Evolutionary conservation across 2,329 filamentous ascomycete species (phyloP).

Genomic region (Alternaria incomplexa): DNA sequence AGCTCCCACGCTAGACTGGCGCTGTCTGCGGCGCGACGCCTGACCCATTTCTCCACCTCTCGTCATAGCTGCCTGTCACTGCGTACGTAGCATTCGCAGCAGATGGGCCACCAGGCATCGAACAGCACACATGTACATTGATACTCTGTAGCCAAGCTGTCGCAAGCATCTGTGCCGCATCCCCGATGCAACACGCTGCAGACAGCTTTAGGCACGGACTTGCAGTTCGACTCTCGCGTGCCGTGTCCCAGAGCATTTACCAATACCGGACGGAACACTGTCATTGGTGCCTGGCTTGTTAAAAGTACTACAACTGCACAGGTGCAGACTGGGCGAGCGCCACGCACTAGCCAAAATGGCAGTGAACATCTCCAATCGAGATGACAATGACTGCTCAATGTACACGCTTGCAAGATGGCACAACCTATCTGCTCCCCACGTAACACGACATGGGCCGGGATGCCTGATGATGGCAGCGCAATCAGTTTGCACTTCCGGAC

Average conservation of each 20-base stretch:
- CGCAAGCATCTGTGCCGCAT: slow-evolving; percentile 32
- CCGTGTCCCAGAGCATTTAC: slow-evolving; percentile 13
- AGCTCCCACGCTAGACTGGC: slow-evolving; percentile 34
- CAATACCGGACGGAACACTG: slow-evolving; percentile 15
- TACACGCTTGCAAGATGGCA: slow-evolving; percentile 10
- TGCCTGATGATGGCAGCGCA: slow-evolving; percentile 12
- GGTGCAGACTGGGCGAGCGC: slow-evolving; percentile 27
- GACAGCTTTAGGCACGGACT: slow-evolving; percentile 24
- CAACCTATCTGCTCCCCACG: slow-evolving; percentile 16
- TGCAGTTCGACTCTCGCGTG: slow-evolving; percentile 25
- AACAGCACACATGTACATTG: slow-evolving; percentile 14
- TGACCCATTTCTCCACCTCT: slow-evolving; percentile 28
- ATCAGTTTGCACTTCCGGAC: slow-evolving; percentile 20
- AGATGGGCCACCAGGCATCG: slow-evolving; percentile 6
- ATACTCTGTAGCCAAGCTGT: slow-evolving; percentile 16
- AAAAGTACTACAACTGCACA: slow-evolving; percentile 23
- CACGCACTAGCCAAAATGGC: slow-evolving; percentile 18
- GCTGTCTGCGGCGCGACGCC: slow-evolving; percentile 32
- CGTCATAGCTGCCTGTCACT: slow-evolving; percentile 29
- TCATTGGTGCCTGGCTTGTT: slow-evolving; percentile 34
- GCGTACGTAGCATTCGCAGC: slow-evolving; percentile 13
- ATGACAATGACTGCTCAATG: slow-evolving; percentile 14
- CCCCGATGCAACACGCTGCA: slow-evolving; percentile 33
- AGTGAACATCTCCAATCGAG: slow-evolving; percentile 19
- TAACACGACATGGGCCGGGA: slow-evolving; percentile 7